A percentile compares a stretch with the other conserved stretches of the same genome.
These are phyloP conservation scores for Trichoderma aggressivum DNA, from an alignment of 2,329 filamentous ascomycete genomes.

Conservation along the genomic window DNA sequence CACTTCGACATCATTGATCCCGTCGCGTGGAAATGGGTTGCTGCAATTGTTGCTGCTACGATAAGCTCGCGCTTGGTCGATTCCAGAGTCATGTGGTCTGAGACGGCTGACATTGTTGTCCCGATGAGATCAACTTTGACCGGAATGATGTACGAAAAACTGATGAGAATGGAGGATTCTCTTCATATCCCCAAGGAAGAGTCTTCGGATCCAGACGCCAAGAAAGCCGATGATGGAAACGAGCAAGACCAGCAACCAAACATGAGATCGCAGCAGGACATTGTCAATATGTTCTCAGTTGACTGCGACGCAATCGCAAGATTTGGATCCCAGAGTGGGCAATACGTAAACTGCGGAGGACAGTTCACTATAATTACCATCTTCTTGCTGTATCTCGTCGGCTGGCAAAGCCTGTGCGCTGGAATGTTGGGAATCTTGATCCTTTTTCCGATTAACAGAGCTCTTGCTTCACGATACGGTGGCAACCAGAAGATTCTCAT, in stretches of 20 bases:
- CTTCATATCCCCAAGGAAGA: conserved; percentile 8
- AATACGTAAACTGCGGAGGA: conserved; percentile 8
- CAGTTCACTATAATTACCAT: not conserved
- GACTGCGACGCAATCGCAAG: conserved; percentile 12
- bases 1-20: not conserved
- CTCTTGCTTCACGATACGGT: conserved; percentile 5
- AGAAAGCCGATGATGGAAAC: not conserved
- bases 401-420: conserved; percentile 11
- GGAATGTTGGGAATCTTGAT: conserved; percentile 2
- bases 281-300: conserved; percentile 13
- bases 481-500: not conserved
- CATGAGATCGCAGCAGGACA: conserved; percentile 2
- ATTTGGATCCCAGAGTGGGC: conserved; percentile 3
- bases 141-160: conserved; percentile 8
- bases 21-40: conserved; percentile 3
- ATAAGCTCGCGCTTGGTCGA: conserved; percentile 10
- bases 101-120: conserved; percentile 7
- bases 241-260: not conserved
- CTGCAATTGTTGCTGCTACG: conserved; percentile 4
- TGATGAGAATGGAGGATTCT: conserved; percentile 12
- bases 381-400: conserved; percentile 2
- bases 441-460: not conserved
- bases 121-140: conserved; percentile 9
- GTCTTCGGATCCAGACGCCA: not conserved
- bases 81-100: conserved; percentile 12